These are phyloP conservation scores for Nigrospora oryzae DNA, from an alignment of 2,329 filamentous ascomycete species.

Conservation along the genomic window DNA sequence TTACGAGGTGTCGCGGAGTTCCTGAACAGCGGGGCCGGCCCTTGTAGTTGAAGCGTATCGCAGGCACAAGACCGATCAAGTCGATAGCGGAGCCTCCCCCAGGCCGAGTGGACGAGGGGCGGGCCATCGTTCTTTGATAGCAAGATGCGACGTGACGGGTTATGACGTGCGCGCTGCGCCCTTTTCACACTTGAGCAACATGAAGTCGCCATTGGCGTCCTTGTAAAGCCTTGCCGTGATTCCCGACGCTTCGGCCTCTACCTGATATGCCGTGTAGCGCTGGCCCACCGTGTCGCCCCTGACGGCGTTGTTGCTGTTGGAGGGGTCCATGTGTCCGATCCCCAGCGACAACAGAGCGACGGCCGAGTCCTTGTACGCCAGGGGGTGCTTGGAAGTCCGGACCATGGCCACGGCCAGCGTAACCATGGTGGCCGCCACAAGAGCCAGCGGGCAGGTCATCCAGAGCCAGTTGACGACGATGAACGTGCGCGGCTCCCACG, in stretches of 20 bases:
- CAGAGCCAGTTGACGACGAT: conserved; percentile 21
- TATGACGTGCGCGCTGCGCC: no score
- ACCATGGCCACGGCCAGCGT: conserved; percentile 10
- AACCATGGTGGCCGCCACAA: conserved; percentile 9
- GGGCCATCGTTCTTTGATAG: no score
- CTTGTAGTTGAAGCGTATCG: no score
- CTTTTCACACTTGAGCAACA: background rate
- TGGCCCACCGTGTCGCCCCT: background rate
- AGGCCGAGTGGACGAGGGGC: no score
- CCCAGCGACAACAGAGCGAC: background rate
- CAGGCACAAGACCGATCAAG: no score
- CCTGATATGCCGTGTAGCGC: background rate
- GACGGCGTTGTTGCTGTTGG: background rate
- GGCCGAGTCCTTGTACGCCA: background rate
- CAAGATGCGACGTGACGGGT: no score
- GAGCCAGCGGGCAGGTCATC: conserved; percentile 15
- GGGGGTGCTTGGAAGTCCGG: background rate
- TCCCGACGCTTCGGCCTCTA: background rate
- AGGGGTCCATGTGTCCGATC: background rate
- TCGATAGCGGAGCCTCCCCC: no score
- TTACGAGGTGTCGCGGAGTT: no score
- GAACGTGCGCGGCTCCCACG: conserved; percentile 14
- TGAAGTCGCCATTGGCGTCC: background rate
- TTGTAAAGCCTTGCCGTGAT: background rate
- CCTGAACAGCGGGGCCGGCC: no score